These are phyloP conservation scores for Lasiosphaeria miniovina DNA, from an alignment of 495 filamentous ascomycete species.

Conservation along the genomic window DNA sequence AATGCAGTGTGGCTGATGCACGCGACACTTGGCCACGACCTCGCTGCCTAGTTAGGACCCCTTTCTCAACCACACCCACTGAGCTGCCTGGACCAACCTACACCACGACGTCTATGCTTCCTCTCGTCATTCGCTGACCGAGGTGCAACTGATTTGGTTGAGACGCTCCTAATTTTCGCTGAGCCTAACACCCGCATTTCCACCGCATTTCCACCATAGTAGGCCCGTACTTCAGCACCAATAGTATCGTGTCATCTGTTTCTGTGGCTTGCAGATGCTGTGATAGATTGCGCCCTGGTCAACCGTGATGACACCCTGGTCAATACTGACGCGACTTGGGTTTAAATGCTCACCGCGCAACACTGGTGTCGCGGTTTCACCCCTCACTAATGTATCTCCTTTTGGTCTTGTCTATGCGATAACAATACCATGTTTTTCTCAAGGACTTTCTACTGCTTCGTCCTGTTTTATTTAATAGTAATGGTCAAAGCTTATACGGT, in stretches of 20 bases:
- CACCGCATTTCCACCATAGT: too few species aligned
- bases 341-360: background rate
- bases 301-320: background rate
- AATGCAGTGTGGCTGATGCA: background rate
- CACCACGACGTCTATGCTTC: background rate
- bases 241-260: background rate
- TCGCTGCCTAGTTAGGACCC: background rate
- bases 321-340: background rate
- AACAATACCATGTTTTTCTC: background rate
- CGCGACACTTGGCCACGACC: background rate
- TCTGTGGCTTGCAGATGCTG: background rate
- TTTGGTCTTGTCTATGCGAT: background rate
- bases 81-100: background rate
- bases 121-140: background rate
- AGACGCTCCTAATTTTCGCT: background rate
- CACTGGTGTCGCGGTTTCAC: background rate
- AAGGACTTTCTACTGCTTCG: background rate
- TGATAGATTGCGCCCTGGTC: background rate
- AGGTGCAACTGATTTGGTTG: background rate
- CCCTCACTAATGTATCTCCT: background rate
- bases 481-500: background rate
- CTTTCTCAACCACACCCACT: background rate
- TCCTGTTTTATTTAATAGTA: background rate
- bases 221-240: background rate
- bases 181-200: background rate